Base-by-base conservation (phyloP, 257 asterid genomes). In the Scutellaria minor region DNA sequence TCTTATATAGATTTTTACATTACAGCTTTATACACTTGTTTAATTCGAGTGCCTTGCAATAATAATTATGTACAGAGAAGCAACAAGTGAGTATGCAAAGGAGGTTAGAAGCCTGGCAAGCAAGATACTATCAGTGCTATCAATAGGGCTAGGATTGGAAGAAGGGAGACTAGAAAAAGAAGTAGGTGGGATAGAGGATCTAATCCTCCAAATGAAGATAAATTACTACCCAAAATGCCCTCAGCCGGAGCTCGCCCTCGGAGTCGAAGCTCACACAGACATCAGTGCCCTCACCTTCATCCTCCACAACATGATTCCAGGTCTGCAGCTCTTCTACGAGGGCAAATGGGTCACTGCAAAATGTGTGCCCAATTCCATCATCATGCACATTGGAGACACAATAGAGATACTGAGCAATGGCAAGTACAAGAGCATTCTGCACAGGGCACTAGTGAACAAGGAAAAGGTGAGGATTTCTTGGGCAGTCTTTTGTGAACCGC, bases 291-390 rank as follows among this genome's bases (percentile, higher is more conserved):
- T 91, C 64, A 89, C 98, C 18, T 94, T 94, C 89, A 87, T 91
- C 78, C 89, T 94, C 86, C 98, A 94, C 84, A 94, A 91, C 82
- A 91, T 89, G 96, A 97, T 94, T 0, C 98, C 98, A 0, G 97
- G 98, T 47, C 83, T 94, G 14, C 97, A 91, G 64, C 81, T 94
- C 73, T 88, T 88, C 79, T 86, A 86, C 66, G 67, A 83, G 76
- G 97, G 73, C 59, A 81, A 87, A 18, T 94, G 98, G 98, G 81
- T 94, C 66, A 94, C 96, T 0, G 96, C 97, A 0, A 89, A 88
- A 78, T 91, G 98, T 20, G 95, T 94, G n/a, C 95, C 97, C 0
- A 74, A 88, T 58, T 91, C 97, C 12, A 89, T 94, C 18, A 87
- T 94, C 78, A 84, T 91, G 96, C 98, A 94, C 74, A 41, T 94